phyloP scores from a whole-genome alignment of 352 stramenopile genomes.

The Thraustochytrium sp. region DNA sequence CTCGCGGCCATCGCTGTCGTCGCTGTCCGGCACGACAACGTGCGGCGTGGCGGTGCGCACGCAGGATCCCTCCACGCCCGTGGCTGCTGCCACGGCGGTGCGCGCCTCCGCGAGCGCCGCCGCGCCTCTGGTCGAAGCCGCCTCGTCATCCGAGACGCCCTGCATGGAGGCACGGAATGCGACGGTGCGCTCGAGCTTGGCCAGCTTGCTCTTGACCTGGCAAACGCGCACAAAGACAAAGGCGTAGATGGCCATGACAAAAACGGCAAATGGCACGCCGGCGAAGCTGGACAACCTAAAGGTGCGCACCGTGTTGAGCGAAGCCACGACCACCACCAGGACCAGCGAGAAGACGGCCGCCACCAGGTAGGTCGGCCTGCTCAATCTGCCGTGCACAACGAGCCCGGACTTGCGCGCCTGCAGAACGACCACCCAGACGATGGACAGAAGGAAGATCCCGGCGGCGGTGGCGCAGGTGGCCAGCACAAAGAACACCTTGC shows the following conservation, averaged over 20 bases:
- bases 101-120: no score
- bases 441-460: neutral
- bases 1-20: no score
- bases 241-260: neutral
- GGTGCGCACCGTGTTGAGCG: neutral
- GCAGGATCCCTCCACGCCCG: no score
- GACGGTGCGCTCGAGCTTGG: neutral
- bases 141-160: no score
- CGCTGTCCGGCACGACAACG: no score
- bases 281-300: neutral
- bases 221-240: neutral
- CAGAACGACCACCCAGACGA: constrained; percentile 1
- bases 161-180: neutral
- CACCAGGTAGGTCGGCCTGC: neutral
- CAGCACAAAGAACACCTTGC: neutral
- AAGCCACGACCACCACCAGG: neutral
- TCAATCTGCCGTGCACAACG: neutral
- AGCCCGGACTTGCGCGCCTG: constrained; percentile 6
- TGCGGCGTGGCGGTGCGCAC: no score
- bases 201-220: neutral
- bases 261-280: neutral
- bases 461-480: neutral
- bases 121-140: no score
- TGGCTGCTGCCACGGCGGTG: no score
- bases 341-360: neutral